Evolutionary conservation across 805 yeast genomes (phyloP).

Genomic region (Zygoascus biomembranicola): DNA sequence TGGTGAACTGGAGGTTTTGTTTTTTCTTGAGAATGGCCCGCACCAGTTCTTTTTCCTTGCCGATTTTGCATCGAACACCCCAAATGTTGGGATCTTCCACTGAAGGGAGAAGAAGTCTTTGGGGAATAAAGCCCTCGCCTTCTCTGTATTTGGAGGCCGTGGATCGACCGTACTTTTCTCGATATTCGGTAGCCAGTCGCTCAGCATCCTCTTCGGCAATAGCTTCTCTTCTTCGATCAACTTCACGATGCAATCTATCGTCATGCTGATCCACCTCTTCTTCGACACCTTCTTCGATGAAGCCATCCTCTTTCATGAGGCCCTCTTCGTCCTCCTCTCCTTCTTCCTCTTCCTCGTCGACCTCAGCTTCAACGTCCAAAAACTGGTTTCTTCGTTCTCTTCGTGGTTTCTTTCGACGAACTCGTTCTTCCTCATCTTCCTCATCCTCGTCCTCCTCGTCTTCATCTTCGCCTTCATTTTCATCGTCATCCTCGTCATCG

Average conservation of each 20-base stretch:
- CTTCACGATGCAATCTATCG: constrained; percentile 83
- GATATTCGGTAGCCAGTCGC: constrained; percentile 80
- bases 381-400: constrained; percentile 64
- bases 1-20: constrained; percentile 63
- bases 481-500: constrained; percentile 30
- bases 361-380: constrained; percentile 98
- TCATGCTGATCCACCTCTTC: constrained; percentile 50
- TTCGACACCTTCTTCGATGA: constrained; percentile 43
- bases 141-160: constrained; percentile 78
- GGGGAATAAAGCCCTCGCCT: constrained; percentile 80
- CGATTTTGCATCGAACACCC: constrained; percentile 90
- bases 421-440: constrained; percentile 90
- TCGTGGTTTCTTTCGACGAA: constrained; percentile 30
- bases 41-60: constrained; percentile 86
- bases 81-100: constrained; percentile 94
- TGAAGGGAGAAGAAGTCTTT: constrained; percentile 85
- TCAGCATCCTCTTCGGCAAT: constrained; percentile 94
- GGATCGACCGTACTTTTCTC: constrained; percentile 85
- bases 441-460: constrained; percentile 45
- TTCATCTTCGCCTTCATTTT: constrained; percentile 45
- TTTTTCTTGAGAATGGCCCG: constrained; percentile 78
- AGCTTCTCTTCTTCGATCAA: constrained; percentile 66
- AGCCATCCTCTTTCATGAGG: constrained; percentile 60
- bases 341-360: constrained; percentile 94
- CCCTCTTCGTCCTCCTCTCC: constrained; percentile 95